Evolutionary conservation across 31 red algal genomes (phyloP), one percentile per base, ranked within the genome.

Genomic region (Bonnemaisonia californica): DNA sequence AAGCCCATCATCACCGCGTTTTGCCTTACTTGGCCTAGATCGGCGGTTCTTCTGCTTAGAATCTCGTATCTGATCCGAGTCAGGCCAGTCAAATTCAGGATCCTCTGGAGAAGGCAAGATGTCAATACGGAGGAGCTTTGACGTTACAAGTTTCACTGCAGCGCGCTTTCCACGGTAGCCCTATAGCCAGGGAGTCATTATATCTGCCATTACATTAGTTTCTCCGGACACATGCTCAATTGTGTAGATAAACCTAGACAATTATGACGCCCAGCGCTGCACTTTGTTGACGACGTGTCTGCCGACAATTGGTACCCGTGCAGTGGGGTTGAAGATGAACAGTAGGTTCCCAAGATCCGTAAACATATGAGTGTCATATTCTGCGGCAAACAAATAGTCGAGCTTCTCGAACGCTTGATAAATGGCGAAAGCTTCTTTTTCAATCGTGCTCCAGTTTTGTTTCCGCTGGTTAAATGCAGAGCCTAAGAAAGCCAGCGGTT

Each of bases 211-310:
- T 19, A 24, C 71, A 54, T 75, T 75, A 23, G n/a, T 26, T 41
- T 75, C 71, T 3, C 38, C 47, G 4, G 71, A 41, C 3, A 75
- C 30, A 47, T 75, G 4, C 41, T 45, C 71, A 31, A 75, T 56
- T 18, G 32, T 56, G 33, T 75, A 75, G 28, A 31, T 29, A 47
- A 75, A 54, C 42, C 54, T 41, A 41, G 71, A 75, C 30, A 75
- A 32, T 23, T 56, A 55, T 26, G 54, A 27, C 23, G 24, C 42
- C 71, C 71, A 75, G 30, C 71, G 71, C 71, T 41, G 34, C 23
- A 75, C 71, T 75, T 75, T 75, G 3, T 56, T 56, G 40, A 75
- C 27, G 36, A 75, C 41, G 38, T 74, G 70, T 41, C 70, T 74
- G 29, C 38, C 70, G 2, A 47, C 39, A 3, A 54, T 26, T 23